Base-by-base conservation (phyloP, 202 grass and related monocot genomes). In the Cymbopogon flexuosus region DNA sequence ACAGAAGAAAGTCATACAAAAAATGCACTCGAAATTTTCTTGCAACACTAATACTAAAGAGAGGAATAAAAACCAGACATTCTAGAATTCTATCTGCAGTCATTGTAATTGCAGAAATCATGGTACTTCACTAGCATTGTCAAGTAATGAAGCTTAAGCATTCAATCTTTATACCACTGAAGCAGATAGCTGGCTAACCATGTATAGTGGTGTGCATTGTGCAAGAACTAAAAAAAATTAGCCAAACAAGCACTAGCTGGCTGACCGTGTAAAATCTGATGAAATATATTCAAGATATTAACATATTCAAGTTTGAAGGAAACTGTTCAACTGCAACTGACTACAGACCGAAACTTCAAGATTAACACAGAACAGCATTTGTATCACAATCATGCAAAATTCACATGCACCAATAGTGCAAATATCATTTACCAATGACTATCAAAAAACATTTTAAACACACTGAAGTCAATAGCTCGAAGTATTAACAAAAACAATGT, bases 101-200 rank as follows among this genome's bases (percentile, higher is more conserved):
- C 36, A 23, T 62, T 73, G 15, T 31, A 69, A 40, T 27, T 40
- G 27, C 39, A 68, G 15, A 61, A 16, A 61, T 9, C 33, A 45
- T 29, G 10, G 14, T 19, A 54, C 14, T 81, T 81, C 35, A 57
- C 52, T 70, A 70, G 22, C 16, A 66, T 56, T 85, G 9, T 60
- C 5, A 58, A 58, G 69, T 73, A 85, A 83, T n/a, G 13, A 72
- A 58, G 61, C 5, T 34, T 2, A 23, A 65, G 18, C 11, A 27
- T 16, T 79, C 16, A 2, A 63, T 64, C 13, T 43, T 52, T 84
- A 77, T 36, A 3, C 40, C 68, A 46, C 46, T 67, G 61, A 34
- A 73, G 41, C 10, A 51, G 51, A 85, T 46, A 66, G 52, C n/a
- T 1, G n/a, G 0, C 52, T 54, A 54, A 54, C 49, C 2, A 19